phyloP scores from a whole-genome alignment of 1,284 basidiomycete genomes.

The Puccinia triticina region DNA sequence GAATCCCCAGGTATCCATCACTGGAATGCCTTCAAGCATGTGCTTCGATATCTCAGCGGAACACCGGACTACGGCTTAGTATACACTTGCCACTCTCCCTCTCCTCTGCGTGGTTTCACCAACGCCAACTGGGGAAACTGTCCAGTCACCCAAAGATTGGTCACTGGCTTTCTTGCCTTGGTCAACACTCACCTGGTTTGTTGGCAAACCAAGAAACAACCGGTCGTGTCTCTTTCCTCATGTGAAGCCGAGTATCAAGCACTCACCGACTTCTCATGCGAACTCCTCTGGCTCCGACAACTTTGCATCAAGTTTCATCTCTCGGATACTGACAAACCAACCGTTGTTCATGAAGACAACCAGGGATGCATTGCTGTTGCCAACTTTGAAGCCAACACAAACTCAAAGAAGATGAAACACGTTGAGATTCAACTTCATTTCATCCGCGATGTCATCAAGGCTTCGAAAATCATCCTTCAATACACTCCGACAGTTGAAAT shows the following conservation, averaged over 20 bases:
- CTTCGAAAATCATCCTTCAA: not conserved
- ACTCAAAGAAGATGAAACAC: too few relatives aligned
- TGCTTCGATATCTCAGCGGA: not conserved
- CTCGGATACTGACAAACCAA: not conserved
- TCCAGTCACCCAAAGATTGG: not conserved
- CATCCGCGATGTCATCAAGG: too few relatives aligned
- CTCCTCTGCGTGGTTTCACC: not conserved
- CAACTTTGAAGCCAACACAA: too few relatives aligned
- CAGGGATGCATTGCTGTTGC: too few relatives aligned
- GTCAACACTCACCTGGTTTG: not conserved
- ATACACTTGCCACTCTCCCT: not conserved
- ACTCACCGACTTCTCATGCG: not conserved
- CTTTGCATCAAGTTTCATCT: not conserved
- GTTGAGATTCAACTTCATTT: too few relatives aligned
- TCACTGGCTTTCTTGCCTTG: not conserved
- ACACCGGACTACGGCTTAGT: not conserved
- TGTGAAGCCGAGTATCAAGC: not conserved
- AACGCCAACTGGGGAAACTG: constrained; percentile 40
- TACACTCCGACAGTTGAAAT: not conserved
- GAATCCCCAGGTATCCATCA: constrained; percentile 6
- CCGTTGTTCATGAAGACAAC: too few relatives aligned
- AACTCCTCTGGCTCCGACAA: not conserved
- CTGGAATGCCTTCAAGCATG: constrained; percentile 13
- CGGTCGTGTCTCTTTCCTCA: not conserved
- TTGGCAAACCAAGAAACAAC: constrained; percentile 29